Evolutionary conservation across 768 basidiomycete species (phyloP), one percentile per base, ranked within the genome.

Genomic region (Fistulinella prunicolor): DNA sequence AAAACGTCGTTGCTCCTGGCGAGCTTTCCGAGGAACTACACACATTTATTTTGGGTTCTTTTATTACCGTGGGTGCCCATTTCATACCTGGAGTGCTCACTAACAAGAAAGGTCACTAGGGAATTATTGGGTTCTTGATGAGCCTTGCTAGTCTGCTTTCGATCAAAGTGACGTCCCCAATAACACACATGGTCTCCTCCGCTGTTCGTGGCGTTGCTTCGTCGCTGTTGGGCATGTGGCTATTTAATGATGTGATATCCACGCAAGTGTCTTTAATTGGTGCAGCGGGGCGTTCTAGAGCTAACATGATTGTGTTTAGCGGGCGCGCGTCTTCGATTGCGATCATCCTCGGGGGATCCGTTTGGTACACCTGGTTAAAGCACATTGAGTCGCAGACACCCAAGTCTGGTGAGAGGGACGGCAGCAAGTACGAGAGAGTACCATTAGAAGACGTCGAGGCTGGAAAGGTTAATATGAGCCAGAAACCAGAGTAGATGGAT

Each of bases 101-200:
- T 36, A 16, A 36, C 10, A 36, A 12, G 14, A 16, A 36, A 6
- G 17, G 6, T 19, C 10, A 8, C 16, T 16, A 36, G 35, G 94
- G 94, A 26, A 71, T 79, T 16, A 71, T 96, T 44, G 94, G 94
- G 9, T 98, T 96, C 78, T 70, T 94, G 58, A 96, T 98, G 82
- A 91, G 88, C 70, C 80, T 98, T 45, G 94, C 94, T 9, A 91
- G 89, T 53, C 72, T 94, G 51, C 76, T 98, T 24, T 94, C 90
- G 21, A 96, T 98, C 75, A 94, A 98, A 67, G 89, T 97, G 52
- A 98, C 94, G 8, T 95, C 93, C 1, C 94, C 94, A 13, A 93
- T 97, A 64, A 94, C 94, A 3, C 94, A 98, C 67, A 98, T 97
- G 94, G 74, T 96, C 22, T 94, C 92, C 4, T 93, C 93, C 10